Evolutionary conservation across 257 asterid species (phyloP).

Genomic region (Fraxinus quadrangulata): DNA sequence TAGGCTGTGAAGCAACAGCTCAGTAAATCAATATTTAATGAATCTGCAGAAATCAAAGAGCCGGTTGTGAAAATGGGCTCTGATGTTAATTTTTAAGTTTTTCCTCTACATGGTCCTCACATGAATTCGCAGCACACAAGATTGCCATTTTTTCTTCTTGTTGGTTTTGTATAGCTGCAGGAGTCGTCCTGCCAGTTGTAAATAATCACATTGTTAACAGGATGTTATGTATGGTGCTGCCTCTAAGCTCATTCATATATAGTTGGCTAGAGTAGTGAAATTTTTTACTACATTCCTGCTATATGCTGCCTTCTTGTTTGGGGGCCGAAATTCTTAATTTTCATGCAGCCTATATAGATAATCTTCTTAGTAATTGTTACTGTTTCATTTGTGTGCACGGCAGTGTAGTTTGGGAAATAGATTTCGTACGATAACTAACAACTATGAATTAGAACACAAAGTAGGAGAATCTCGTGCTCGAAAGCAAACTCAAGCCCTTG

Average conservation of each 20-base stretch:
- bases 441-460: too few species aligned
- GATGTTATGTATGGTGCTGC: neutral
- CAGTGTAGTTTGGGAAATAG: neutral
- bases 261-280: neutral
- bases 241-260: neutral
- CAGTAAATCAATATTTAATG: constrained; percentile 1
- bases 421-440: neutral
- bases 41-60: neutral
- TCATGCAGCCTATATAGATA: too few species aligned
- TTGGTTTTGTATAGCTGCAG: neutral
- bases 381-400: too few species aligned
- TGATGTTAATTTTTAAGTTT: neutral
- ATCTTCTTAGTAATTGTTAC: neutral
- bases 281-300: neutral
- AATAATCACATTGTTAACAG: neutral
- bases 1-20: constrained; percentile 17
- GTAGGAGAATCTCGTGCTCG: too few species aligned
- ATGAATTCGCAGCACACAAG: neutral
- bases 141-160: neutral
- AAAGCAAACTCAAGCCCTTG: too few species aligned
- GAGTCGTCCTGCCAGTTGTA: neutral
- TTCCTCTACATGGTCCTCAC: neutral
- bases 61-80: too few species aligned
- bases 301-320: neutral
- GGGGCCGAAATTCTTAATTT: neutral